Evolutionary conservation across 129 eudicot genomes (phyloP).

Genomic region (Flaveria ramosissima): DNA sequence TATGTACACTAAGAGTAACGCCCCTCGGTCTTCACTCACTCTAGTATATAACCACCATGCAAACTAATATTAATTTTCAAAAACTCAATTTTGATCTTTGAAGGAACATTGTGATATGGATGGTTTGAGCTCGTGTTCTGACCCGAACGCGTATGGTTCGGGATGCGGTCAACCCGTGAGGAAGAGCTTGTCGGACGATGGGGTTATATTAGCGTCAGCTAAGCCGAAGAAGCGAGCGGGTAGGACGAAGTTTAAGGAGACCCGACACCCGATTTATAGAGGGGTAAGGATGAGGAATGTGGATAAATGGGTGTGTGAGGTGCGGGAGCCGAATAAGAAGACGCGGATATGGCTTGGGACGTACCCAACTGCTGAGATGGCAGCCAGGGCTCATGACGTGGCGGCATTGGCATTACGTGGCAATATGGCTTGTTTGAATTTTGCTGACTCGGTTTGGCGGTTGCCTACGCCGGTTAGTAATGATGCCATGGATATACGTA

Average conservation of each 20-base stretch:
- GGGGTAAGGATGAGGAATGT: conserved; percentile 61
- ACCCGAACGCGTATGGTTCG: conserved; percentile 32
- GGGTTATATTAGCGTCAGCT: conserved; percentile 48
- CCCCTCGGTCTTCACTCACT: background rate
- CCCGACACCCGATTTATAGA: conserved; percentile 75
- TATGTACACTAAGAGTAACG: conserved; percentile 6
- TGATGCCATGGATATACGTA: conserved; percentile 46
- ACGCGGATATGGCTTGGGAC: conserved; percentile 80
- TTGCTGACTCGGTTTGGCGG: conserved; percentile 67
- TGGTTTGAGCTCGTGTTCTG: conserved; percentile 30
- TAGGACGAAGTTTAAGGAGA: conserved; percentile 72
- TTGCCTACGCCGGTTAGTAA: conserved; percentile 54
- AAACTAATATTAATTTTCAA: background rate
- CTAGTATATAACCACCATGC: conserved; percentile 16
- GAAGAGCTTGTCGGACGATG: conserved; percentile 44
- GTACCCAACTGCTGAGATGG: conserved; percentile 80
- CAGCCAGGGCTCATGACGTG: conserved; percentile 82
- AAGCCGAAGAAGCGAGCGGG: conserved; percentile 72
- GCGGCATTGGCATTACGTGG: conserved; percentile 84
- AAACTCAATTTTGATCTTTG: conserved; percentile 21
- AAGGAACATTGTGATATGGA: conserved; percentile 33
- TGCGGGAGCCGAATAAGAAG: conserved; percentile 59
- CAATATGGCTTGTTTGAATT: conserved; percentile 55
- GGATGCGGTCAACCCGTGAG: background rate
- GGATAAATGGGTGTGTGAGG: conserved; percentile 73